Conservation (phyloP, 163 green algal species). For the Coccomyxa subellipsoidea region DNA sequence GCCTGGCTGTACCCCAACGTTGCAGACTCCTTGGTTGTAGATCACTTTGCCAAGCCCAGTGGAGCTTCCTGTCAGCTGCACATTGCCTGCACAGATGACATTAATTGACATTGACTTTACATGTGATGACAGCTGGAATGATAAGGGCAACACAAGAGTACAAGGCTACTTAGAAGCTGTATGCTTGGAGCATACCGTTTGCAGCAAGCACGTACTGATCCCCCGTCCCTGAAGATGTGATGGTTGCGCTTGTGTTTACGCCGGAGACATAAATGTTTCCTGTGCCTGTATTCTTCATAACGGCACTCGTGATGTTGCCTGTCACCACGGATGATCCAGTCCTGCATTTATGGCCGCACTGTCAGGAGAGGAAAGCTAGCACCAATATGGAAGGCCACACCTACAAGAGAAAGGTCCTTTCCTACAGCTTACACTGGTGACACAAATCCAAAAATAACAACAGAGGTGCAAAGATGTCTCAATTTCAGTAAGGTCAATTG, state of each 20-base stretch:
- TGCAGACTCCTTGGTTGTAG: neutral
- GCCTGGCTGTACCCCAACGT: neutral
- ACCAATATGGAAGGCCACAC: neutral
- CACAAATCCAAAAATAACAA: too few relatives aligned
- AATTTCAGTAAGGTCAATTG: too few relatives aligned
- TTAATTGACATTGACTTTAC: neutral
- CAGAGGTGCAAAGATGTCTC: too few relatives aligned
- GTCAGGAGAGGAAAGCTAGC: neutral
- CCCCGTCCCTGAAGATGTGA: neutral
- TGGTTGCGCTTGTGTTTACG: neutral
- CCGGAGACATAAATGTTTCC: constrained; percentile 2
- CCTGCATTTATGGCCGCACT: neutral
- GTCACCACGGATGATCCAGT: neutral
- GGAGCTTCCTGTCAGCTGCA: neutral
- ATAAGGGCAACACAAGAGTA: neutral
- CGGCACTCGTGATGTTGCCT: neutral
- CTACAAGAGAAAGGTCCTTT: too few relatives aligned
- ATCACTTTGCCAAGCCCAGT: neutral
- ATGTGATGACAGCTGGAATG: neutral
- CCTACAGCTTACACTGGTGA: too few relatives aligned
- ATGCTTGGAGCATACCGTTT: neutral
- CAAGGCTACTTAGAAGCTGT: neutral
- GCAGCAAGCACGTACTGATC: neutral
- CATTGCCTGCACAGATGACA: neutral
- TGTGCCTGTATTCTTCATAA: neutral